Conservation (phyloP, 495 filamentous ascomycete genomes). For the Hypoxylon subgilvum region DNA sequence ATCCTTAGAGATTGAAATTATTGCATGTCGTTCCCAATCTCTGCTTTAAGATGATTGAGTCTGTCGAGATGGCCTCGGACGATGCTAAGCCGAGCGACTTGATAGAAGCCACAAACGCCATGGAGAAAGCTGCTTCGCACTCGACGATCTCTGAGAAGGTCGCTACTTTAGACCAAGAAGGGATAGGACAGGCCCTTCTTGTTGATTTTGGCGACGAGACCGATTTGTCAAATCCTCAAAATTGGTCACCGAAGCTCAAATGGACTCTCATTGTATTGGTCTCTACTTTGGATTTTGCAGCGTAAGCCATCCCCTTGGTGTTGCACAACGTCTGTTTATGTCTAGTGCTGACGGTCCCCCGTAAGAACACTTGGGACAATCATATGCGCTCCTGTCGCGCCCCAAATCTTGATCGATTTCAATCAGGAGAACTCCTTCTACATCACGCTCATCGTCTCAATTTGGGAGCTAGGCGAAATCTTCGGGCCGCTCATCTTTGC, state of each 20-base stretch:
- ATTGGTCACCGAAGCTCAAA: conserved; percentile 12
- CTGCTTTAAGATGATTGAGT: not conserved
- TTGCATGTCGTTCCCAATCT: too few relatives aligned
- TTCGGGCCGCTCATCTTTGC: conserved; percentile 63
- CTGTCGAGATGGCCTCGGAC: not conserved
- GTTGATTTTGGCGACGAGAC: conserved; percentile 4
- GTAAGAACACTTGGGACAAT: conserved; percentile 14
- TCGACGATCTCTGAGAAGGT: not conserved
- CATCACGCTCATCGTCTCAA: conserved; percentile 41
- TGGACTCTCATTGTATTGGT: conserved; percentile 15
- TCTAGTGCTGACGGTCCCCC: not conserved
- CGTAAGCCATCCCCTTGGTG: not conserved
- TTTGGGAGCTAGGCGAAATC: conserved; percentile 57
- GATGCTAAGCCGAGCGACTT: not conserved
- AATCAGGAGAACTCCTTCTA: conserved; percentile 24
- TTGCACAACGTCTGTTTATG: not conserved
- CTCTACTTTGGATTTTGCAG: conserved; percentile 10
- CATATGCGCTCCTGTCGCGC: conserved; percentile 43
- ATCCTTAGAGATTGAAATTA: not conserved
- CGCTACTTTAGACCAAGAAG: not conserved
- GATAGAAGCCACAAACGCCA: not conserved
- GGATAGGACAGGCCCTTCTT: not conserved
- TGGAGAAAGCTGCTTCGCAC: not conserved
- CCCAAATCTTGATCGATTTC: conserved; percentile 45
- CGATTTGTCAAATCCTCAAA: conserved; percentile 14